Evolutionary conservation across 1,284 basidiomycete genomes (phyloP), one percentile per base, ranked within the genome.

Genomic region (Trametes versicolor): DNA sequence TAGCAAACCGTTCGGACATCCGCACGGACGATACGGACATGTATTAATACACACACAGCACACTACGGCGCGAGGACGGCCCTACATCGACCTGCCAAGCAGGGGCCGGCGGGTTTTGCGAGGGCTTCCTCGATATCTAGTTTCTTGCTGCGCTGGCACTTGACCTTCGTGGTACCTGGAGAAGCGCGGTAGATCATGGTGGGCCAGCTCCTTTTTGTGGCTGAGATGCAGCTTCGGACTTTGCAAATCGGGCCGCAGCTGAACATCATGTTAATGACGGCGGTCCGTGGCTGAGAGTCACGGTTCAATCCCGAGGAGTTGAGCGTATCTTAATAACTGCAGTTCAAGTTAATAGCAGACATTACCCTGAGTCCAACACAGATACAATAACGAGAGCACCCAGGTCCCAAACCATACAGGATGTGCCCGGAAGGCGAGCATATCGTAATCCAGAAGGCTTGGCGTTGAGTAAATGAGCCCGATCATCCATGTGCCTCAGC

Each of bases 81-180:
- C 15, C 12, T 39, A 8, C 41, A 17, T 43, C 19, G 39, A 41
- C 39, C 23, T 21, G 50, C 50, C 50, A 52, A 52, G 50, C 32
- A 36, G 23, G 25, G 45, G 37, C 37, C 10, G 6, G 41, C 50
- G 50, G 50, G 17, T 21, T 51, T 41, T 41, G 36, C 10, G 39
- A 36, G 53, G 53, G 37, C 53, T 55, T 55, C 53, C 27, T 41
- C 39, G 53, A n/a, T 55, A 55, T 55, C 39, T 27, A 15, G 43
- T 39, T 9, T 19, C 39, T 5, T 27, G 23, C 25, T 27, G 37
- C 23, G 52, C 39, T 9, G 50, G 29, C 53, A 55, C 53, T 55
- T 55, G 53, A 55, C 53, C 53, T 55, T 27, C 21, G 50, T 21
- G 15, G 8, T 17, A 34, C 19, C n/a, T 12, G 15, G 19, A 17